Evolutionary conservation across 495 filamentous ascomycete genomes (phyloP), one percentile per base, ranked within the genome.

Genomic region (Neurospora cerealis): DNA sequence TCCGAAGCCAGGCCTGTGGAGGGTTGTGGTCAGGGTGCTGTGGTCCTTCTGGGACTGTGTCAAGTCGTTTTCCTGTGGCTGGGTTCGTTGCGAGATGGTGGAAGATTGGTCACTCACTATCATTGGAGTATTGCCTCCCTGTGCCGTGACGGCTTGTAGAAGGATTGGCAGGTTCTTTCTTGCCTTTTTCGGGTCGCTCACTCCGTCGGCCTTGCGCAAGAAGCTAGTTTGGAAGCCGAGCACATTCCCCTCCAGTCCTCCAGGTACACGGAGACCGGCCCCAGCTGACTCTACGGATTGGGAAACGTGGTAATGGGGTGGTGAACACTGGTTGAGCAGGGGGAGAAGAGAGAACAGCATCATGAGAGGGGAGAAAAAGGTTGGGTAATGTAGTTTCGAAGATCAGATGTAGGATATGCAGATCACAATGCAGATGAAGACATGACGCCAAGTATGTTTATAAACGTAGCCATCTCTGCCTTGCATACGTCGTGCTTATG

Each of bases 31-130:
- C 6, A 19, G 2, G 54, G 1, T 19, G 6, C 13, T 62, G 28
- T 62, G 54, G 54, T 62, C 54, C 5, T 62, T 62, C 3, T 34
- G 54, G 54, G 54, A 19, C 15, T 34, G 1, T 17, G 13, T 34
- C 54, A 19, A 0, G 28, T 0, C 21, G 5, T 32, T 19, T 6
- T 5, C 0, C 54, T 4, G 46, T 15, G 46, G 46, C 0, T 28
- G 46, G 46, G 0, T 62, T 28, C 6, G 1, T 9, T 0, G 13
- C 0, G 15, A 1, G 28, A 62, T 1, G 15, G 15, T 0, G 28
- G 24, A 1, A 17, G 24, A 32, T 17, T 34, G 54, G 28, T 62
- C 54, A 2, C 24, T 19, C 6, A 19, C 15, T 28, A 28, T 62
- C 0, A 34, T 32, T 28, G 5, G 13, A 0, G 34, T 19, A 5